Conservation (phyloP, 2,329 filamentous ascomycete species). For the Didymosphaeria variabile region DNA sequence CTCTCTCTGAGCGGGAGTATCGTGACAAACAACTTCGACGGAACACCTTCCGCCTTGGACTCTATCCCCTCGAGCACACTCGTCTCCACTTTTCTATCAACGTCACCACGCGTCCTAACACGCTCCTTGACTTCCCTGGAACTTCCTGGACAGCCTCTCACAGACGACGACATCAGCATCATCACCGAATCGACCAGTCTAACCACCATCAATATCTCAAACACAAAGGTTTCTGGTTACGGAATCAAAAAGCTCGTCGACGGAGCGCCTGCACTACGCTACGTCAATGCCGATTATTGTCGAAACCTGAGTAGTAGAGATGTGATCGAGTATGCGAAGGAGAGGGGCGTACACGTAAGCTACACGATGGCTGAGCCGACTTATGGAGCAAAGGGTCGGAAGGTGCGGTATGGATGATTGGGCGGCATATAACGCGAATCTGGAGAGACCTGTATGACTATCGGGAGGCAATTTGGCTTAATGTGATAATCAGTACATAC, state of each 20-base stretch:
- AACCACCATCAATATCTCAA: slow-evolving; percentile 45
- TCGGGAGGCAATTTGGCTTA: no score
- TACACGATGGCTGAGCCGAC: slow-evolving; percentile 14
- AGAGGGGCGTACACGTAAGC: slow-evolving; percentile 33
- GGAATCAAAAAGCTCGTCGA: slow-evolving; percentile 51
- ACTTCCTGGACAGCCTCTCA: slow-evolving; percentile 26
- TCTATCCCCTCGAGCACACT: neutral
- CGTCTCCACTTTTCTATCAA: slow-evolving; percentile 17
- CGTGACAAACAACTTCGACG: neutral
- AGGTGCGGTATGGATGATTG: slow-evolving; percentile 22
- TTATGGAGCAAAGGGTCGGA: slow-evolving; percentile 14
- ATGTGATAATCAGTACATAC: no score
- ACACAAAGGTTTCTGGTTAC: slow-evolving; percentile 52
- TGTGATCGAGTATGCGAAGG: slow-evolving; percentile 44
- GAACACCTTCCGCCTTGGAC: neutral
- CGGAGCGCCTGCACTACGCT: slow-evolving; percentile 33
- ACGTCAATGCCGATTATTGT: slow-evolving; percentile 49
- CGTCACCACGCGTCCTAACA: slow-evolving; percentile 37
- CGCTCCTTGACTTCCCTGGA: slow-evolving; percentile 26
- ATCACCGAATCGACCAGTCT: slow-evolving; percentile 29
- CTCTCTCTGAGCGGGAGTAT: slow-evolving; percentile 1
- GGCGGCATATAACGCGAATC: neutral
- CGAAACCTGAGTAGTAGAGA: slow-evolving; percentile 46
- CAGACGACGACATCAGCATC: slow-evolving; percentile 37
- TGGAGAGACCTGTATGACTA: neutral